Evolutionary conservation across 2,329 filamentous ascomycete genomes (phyloP).

Genomic region (Fusarium chuoi): DNA sequence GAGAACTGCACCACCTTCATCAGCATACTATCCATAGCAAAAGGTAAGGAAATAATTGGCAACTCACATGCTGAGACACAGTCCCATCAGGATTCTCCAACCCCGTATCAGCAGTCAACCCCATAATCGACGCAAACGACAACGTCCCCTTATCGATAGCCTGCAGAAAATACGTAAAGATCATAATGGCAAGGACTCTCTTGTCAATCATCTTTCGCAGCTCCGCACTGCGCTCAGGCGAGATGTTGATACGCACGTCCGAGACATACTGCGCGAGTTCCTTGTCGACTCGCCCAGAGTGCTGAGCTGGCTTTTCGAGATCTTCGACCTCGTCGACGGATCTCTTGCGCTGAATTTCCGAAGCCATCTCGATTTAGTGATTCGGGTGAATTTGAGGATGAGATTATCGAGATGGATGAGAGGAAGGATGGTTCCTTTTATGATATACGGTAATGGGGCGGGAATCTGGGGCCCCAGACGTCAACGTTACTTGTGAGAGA

Average conservation of each 20-base stretch:
- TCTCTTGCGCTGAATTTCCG: constrained; percentile 25
- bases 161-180: constrained; percentile 78
- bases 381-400: not conserved
- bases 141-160: constrained; percentile 75
- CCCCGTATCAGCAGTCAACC: constrained; percentile 61
- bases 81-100: constrained; percentile 53
- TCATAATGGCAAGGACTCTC: constrained; percentile 76
- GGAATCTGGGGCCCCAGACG: constrained; percentile 10
- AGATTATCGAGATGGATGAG: not conserved
- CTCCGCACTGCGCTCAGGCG: constrained; percentile 67
- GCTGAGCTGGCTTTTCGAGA: constrained; percentile 56
- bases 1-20: not conserved
- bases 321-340: constrained; percentile 46
- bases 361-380: constrained; percentile 10
- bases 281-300: constrained; percentile 67
- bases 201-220: constrained; percentile 74
- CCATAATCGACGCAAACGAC: constrained; percentile 73
- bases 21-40: fast-evolving
- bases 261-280: constrained; percentile 75
- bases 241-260: constrained; percentile 65
- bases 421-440: not conserved
- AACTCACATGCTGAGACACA: constrained; percentile 32
- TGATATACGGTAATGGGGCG: not conserved
- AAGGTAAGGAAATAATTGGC: fast-evolving
- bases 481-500: constrained; percentile 1